Conservation (phyloP, 257 asterid species). For the Solanum piurae region DNA sequence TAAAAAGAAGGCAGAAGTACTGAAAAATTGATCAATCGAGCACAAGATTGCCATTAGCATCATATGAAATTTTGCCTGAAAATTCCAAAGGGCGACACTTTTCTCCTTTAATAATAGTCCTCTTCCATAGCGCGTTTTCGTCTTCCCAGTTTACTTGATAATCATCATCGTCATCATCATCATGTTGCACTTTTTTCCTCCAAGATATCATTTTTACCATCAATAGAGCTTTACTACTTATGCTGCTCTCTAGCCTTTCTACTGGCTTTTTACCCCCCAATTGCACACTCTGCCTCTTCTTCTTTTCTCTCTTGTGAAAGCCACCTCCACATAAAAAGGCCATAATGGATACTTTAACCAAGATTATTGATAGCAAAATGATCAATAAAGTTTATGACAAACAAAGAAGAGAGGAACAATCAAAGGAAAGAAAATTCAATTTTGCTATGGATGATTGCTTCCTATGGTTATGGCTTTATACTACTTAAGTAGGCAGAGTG, state of each 20-base stretch:
- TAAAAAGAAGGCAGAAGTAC: not conserved
- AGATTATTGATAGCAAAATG: conserved; percentile 7
- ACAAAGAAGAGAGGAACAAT: not conserved
- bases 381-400: not conserved
- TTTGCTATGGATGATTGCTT: not conserved
- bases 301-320: not conserved
- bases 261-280: conserved; percentile 25
- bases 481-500: not conserved
- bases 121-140: conserved; percentile 54
- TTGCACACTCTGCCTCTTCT: conserved; percentile 12
- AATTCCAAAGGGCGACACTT: conserved; percentile 66
- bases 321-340: conserved; percentile 42
- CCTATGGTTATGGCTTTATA: not conserved
- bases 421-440: not conserved
- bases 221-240: conserved; percentile 49
- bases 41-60: conserved; percentile 52
- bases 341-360: conserved; percentile 14
- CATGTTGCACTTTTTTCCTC: conserved; percentile 46
- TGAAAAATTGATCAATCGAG: conserved; percentile 13
- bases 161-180: conserved; percentile 7
- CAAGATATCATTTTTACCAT: conserved; percentile 54
- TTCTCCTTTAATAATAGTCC: conserved; percentile 63
- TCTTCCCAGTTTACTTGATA: conserved; percentile 10
- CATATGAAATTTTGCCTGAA: conserved; percentile 71
- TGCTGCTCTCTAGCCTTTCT: conserved; percentile 26